Evolutionary conservation across 164 flowering plant species (phyloP).

Genomic region (Annona cherimola): DNA sequence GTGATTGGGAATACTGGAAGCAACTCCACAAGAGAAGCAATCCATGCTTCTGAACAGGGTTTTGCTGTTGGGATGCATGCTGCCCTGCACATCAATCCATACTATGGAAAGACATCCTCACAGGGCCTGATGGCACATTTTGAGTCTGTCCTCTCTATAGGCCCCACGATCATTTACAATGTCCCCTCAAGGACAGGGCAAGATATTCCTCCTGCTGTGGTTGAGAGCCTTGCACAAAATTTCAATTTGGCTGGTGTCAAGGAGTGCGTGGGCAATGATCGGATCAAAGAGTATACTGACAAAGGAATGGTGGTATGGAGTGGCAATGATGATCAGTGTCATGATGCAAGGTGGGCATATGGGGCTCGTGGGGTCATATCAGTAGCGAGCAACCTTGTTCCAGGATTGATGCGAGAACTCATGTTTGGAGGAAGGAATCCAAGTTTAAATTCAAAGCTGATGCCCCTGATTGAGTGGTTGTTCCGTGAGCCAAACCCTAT

Average conservation of each 20-base stretch:
- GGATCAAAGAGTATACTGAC: conserved; percentile 55
- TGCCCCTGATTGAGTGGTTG: conserved; percentile 76
- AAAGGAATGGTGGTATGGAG: conserved; percentile 68
- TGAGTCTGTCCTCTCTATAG: conserved; percentile 65
- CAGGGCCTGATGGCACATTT: conserved; percentile 75
- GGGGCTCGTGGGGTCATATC: conserved; percentile 83
- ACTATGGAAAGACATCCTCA: conserved; percentile 83
- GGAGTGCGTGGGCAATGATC: conserved; percentile 74
- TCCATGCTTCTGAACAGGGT: conserved; percentile 89
- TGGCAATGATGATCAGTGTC: conserved; percentile 86
- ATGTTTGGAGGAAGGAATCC: conserved; percentile 62
- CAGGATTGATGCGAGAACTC: conserved; percentile 61
- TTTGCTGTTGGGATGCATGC: conserved; percentile 98
- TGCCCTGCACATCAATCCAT: conserved; percentile 90
- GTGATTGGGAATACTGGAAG: conserved; percentile 96
- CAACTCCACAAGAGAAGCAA: conserved; percentile 89
- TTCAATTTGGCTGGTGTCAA: conserved; percentile 77
- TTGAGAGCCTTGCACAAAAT: conserved; percentile 38
- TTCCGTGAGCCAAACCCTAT: conserved; percentile 84
- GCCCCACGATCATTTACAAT: conserved; percentile 81
- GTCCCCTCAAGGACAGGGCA: conserved; percentile 87
- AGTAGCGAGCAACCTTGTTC: conserved; percentile 72
- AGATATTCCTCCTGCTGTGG: conserved; percentile 72
- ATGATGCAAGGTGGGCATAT: conserved; percentile 76
- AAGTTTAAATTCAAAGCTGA: conserved; percentile 43